phyloP scores from a whole-genome alignment of 129 eudicot species.

The Chrysanthemum makinoi region DNA sequence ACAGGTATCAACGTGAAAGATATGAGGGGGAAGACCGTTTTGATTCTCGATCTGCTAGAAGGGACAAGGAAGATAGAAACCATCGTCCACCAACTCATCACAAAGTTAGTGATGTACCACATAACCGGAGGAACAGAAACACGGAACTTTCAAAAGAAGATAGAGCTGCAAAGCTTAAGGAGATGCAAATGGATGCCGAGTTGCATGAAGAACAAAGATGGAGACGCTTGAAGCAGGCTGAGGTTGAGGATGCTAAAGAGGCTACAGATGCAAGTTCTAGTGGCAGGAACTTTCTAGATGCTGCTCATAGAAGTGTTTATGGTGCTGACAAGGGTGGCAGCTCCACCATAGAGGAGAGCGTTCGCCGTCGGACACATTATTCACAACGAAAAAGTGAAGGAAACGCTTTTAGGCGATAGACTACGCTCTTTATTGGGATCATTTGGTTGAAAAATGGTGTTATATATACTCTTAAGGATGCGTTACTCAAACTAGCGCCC shows the following conservation, averaged over 20 bases:
- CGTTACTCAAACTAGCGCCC: not conserved
- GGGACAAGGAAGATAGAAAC: constrained; percentile 31
- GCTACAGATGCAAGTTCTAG: constrained; percentile 39
- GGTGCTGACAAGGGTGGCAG: constrained; percentile 97
- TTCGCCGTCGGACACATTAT: constrained; percentile 80
- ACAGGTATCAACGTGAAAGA: constrained; percentile 23
- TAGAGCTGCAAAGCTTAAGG: constrained; percentile 72
- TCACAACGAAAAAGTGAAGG: constrained; percentile 64
- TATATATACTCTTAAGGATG: not conserved
- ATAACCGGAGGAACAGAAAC: constrained; percentile 34
- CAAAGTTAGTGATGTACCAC: constrained; percentile 25
- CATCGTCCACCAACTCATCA: constrained; percentile 21
- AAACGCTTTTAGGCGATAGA: constrained; percentile 76
- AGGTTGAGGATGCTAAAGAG: constrained; percentile 75
- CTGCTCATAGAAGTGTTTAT: constrained; percentile 64
- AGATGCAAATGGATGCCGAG: constrained; percentile 95
- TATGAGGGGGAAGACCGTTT: constrained; percentile 10
- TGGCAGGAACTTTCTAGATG: constrained; percentile 72
- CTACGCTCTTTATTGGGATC: not conserved
- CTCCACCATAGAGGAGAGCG: constrained; percentile 93
- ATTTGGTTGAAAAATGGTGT: not conserved
- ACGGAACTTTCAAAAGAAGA: constrained; percentile 72
- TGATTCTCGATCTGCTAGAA: constrained; percentile 25
- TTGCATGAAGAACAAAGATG: constrained; percentile 92
- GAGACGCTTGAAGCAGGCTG: constrained; percentile 83